Conservation (phyloP, 2,329 filamentous ascomycete species). For the Daldinia sp. region DNA sequence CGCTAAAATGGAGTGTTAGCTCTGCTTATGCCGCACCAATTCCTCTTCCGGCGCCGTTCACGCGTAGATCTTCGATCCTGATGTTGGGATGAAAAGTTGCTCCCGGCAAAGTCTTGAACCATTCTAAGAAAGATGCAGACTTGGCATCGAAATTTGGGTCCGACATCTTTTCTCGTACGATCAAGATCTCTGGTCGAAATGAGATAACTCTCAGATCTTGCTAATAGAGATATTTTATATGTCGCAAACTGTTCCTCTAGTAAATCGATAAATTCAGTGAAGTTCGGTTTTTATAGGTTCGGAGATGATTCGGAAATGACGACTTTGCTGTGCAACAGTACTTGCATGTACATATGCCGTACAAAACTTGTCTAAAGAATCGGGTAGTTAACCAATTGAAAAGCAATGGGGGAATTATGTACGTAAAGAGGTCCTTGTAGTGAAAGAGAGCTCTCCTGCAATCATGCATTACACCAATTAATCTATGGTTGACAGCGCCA, state of each 20-base stretch:
- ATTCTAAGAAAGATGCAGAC: slow-evolving; percentile 58
- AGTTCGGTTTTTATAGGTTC: neutral
- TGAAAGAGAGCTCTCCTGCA: neutral
- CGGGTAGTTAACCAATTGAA: neutral
- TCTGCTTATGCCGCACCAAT: slow-evolving; percentile 53
- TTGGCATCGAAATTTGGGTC: slow-evolving; percentile 51
- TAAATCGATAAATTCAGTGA: slow-evolving; percentile 13
- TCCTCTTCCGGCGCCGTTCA: slow-evolving; percentile 61
- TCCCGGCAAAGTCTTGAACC: slow-evolving; percentile 62
- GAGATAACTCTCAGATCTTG: neutral
- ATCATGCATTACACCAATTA: neutral
- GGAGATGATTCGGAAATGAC: slow-evolving; percentile 25
- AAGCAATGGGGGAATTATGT: neutral
- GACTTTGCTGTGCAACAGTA: neutral
- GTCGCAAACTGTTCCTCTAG: slow-evolving; percentile 1
- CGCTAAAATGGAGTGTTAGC: slow-evolving; percentile 2
- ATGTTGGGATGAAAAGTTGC: slow-evolving; percentile 63
- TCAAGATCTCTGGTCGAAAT: neutral
- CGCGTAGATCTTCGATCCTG: slow-evolving; percentile 60
- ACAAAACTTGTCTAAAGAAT: too few relatives aligned
- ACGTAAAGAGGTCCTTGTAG: neutral
- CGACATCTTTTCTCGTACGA: slow-evolving; percentile 40
- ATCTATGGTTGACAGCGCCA: neutral
- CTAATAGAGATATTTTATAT: slow-evolving; percentile 7
- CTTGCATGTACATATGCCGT: too few relatives aligned